phyloP scores from a whole-genome alignment of 345 rosid genomes.

The Eucalyptus regnans region DNA sequence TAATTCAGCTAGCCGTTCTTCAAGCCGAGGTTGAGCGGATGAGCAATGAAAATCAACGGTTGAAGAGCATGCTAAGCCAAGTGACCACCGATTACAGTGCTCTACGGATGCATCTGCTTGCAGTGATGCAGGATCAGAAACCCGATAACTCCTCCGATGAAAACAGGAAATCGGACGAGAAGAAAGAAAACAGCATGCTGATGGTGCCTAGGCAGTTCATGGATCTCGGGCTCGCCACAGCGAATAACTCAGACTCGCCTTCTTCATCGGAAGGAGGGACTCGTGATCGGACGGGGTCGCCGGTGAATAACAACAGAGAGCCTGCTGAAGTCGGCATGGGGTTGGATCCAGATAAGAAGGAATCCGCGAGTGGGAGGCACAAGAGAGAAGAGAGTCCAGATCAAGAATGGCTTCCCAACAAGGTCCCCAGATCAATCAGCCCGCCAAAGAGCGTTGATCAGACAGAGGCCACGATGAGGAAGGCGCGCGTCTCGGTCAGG shows the following conservation, averaged over 20 bases:
- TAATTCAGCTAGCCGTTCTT: constrained; percentile 21
- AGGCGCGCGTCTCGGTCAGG: constrained; percentile 61
- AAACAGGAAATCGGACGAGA: constrained; percentile 1
- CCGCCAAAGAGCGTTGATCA: constrained; percentile 37
- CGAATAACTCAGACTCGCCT: constrained; percentile 8
- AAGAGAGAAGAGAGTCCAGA: constrained; percentile 27
- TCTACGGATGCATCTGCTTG: constrained; percentile 27
- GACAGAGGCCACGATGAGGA: constrained; percentile 58
- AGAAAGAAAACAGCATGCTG: constrained; percentile 1
- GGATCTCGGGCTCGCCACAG: constrained; percentile 35
- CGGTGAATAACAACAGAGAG: constrained; percentile 5
- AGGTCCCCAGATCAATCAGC: constrained; percentile 25
- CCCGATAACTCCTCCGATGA: neutral
- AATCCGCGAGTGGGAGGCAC: neutral
- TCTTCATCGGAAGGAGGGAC: constrained; percentile 42
- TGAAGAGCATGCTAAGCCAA: constrained; percentile 25
- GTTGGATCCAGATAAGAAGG: constrained; percentile 9
- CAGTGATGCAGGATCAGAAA: constrained; percentile 16
- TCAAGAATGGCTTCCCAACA: constrained; percentile 22
- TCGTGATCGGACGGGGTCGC: constrained; percentile 22
- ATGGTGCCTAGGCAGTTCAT: constrained; percentile 31
- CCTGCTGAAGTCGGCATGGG: neutral
- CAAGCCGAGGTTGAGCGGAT: constrained; percentile 37
- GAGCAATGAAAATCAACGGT: constrained; percentile 38
- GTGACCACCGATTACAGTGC: constrained; percentile 31